phyloP scores from a whole-genome alignment of 192 early-diverging fungal species.

The Chytriomyces sp. region DNA sequence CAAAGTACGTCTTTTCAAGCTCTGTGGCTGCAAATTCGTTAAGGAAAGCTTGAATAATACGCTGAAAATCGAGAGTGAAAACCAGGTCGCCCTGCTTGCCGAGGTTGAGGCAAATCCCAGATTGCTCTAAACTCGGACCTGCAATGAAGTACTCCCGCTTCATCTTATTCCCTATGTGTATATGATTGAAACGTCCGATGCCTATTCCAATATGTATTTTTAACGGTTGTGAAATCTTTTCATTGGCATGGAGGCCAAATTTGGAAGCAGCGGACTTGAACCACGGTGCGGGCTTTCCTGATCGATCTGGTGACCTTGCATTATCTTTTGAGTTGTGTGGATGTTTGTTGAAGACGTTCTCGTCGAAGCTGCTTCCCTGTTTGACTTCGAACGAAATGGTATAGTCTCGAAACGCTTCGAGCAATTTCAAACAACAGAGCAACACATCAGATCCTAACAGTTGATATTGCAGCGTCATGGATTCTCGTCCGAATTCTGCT shows the following conservation, averaged over 20 bases:
- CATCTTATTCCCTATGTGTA: neutral
- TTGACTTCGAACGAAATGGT: neutral
- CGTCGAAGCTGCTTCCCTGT: neutral
- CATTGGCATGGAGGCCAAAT: no score
- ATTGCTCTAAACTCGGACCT: constrained; percentile 6
- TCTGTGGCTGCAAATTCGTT: no score
- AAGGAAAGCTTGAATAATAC: no score
- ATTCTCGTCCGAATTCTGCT: no score
- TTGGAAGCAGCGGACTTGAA: no score
- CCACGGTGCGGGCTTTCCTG: no score
- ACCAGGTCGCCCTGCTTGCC: constrained; percentile 20
- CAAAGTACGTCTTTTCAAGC: no score
- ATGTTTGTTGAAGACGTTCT: neutral
- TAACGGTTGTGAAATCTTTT: neutral
- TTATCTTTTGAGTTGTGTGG: no score
- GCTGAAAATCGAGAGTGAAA: no score
- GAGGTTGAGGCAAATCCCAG: neutral
- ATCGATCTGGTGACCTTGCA: no score
- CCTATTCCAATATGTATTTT: neutral
- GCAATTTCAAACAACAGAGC: neutral
- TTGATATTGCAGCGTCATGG: no score
- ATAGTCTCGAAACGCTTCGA: neutral
- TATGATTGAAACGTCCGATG: neutral
- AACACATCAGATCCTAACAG: no score
- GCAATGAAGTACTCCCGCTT: constrained; percentile 26